These are phyloP conservation scores for Colletotrichum nymphaeae DNA, from an alignment of 2,329 filamentous ascomycete genomes.

Conservation along the genomic window DNA sequence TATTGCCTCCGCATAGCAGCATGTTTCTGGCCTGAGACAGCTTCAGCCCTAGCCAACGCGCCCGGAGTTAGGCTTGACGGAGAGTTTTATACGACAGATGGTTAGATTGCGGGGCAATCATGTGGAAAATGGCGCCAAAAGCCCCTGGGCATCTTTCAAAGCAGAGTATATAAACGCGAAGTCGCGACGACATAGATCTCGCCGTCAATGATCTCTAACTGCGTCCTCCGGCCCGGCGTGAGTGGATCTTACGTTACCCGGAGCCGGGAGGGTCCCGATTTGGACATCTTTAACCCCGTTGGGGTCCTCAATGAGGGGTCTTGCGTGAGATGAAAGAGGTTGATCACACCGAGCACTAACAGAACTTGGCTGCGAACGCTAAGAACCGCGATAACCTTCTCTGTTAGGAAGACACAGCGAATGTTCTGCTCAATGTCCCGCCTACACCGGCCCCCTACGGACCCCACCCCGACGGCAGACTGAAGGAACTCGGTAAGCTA, in stretches of 20 bases:
- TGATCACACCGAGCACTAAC: background rate
- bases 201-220: background rate
- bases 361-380: background rate
- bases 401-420: background rate
- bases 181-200: background rate
- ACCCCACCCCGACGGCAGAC: background rate
- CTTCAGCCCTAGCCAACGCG: background rate
- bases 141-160: no score
- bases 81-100: background rate
- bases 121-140: background rate
- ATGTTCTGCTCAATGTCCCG: no score
- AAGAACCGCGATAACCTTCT: background rate
- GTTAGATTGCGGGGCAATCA: background rate
- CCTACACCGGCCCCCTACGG: background rate
- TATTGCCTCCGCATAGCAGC: background rate
- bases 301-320: background rate
- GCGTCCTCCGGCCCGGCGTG: background rate
- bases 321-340: no score
- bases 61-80: conserved; percentile 14
- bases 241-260: background rate
- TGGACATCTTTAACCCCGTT: background rate
- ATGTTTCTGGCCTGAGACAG: background rate
- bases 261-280: background rate
- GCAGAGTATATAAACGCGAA: background rate
- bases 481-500: background rate